Evolutionary conservation across 768 basidiomycete species (phyloP), one percentile per base, ranked within the genome.

Genomic region (Rhizopogon rudus): DNA sequence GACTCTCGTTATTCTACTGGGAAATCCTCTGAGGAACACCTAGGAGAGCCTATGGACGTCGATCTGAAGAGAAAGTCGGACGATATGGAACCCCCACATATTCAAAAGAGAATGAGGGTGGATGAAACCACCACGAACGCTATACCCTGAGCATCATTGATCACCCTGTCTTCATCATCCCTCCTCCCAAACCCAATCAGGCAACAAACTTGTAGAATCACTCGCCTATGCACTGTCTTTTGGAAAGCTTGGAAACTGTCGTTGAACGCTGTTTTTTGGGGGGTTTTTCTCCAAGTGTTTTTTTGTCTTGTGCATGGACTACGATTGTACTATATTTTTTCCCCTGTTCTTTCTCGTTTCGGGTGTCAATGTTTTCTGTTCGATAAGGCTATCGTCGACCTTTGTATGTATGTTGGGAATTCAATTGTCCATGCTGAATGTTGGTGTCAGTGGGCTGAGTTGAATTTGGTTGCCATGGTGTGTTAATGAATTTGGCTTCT

Each of bases 21-120:
- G 69, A 73, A 54, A 59, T 70, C 61, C 64, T 72, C 61, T 52
- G 77, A 80, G 44, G 70, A 71, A 53, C 73, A 74, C 10, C 63
- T 67, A 13, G 70, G 75, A 56, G 71, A 75, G 58, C 72, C 79
- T 29, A 74, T 75, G 63, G 83, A 82, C 16, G 53, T 73, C 54
- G 86, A 87, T 59, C 64, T 83, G 69, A 87, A 86, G 75, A 73
- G 83, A 68, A 74, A 77, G 63, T 63, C 81, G 66, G 81, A 84
- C 53, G 79, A 81, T 60, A 60, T 77, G 54, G 83, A 81, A 54
- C 64, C 73, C 56, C 67, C 61, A 37, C 79, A 82, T 61, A 79
- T 79, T 54, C 71, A 75, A 59, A 89, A 89, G 82, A 87, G 85
- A 79, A 82, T 88, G 80, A 79, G 84, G 68, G 79, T 87, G 74